Base-by-base conservation (phyloP, 2,329 filamentous ascomycete genomes). In the Fusarium pininemorale region DNA sequence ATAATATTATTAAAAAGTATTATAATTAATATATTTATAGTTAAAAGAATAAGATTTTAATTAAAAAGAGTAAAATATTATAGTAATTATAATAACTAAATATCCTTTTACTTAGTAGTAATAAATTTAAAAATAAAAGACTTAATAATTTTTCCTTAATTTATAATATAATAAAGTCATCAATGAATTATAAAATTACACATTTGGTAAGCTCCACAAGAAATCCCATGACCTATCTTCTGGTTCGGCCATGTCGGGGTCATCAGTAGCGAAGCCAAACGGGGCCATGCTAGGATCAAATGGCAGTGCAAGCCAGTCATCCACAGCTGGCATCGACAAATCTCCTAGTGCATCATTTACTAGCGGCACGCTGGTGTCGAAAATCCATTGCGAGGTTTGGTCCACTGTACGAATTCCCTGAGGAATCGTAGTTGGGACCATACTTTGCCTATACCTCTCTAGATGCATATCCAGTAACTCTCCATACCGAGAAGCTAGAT, bases 391-490 rank as follows among this genome's bases (percentile, higher is more conserved):
- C 0, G 58, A 54, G 14, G 16, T 64, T 13, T 26, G 30, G 13
- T 63, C 24, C 3, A 61, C 37, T 5, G 64, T 22, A 6, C 15
- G 58, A 3, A 73, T 66, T 0, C 70, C 72, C 11, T 42, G 50
- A 3, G 67, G 70, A 10, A 74, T 22, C 14, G 63, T 66, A 1
- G 61, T 62, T 7, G 64, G 63, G 1, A 73, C 44, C 67, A 74
- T 38, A 3, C 67, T 61, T 22, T 63, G 48, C 24, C 51, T 59
- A 13, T 71, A 73, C 26, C 30, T 71, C n/a, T 59, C 45, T 1
- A 65, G 6, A 13, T 72, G 67, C 50, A 73, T 69, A 12, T 71
- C 64, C 22, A 75, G 18, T 7, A 75, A 30, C 15, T 74, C 71
- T 20, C 64, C 61, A 24, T 74, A 74, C 3, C 71, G 48, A 42